Evolutionary conservation across 257 asterid genomes (phyloP).

Genomic region (Orobanche coerulescens): DNA sequence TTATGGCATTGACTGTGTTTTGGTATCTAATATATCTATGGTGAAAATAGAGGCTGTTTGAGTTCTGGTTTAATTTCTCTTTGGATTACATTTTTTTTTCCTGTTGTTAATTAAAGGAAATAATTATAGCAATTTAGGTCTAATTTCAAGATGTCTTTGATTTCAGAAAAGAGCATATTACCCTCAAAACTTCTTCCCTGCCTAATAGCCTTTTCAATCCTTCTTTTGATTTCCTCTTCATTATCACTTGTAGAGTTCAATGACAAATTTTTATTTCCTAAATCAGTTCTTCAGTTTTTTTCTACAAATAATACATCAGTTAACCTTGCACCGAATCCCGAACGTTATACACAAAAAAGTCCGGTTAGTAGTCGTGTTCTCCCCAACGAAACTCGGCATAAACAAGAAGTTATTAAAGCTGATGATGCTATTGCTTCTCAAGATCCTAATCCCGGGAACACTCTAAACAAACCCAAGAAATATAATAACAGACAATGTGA

Average conservation of each 20-base stretch:
- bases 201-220: slow-evolving; percentile 42
- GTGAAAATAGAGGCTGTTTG: slow-evolving; percentile 4
- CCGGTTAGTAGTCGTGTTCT: slow-evolving; percentile 11
- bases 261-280: slow-evolving; percentile 29
- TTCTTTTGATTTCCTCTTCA: slow-evolving; percentile 48
- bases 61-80: slow-evolving; percentile 16
- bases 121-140: not conserved
- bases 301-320: slow-evolving; percentile 29
- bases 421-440: slow-evolving; percentile 14
- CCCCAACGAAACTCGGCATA: slow-evolving; percentile 14
- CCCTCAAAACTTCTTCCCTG: slow-evolving; percentile 55
- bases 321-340: not conserved
- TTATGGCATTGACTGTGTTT: not conserved
- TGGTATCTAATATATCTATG: not conserved
- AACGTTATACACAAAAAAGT: slow-evolving; percentile 8
- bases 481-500: slow-evolving; percentile 26
- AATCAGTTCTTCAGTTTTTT: slow-evolving; percentile 33
- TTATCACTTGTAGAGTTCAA: slow-evolving; percentile 40
- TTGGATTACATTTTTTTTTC: not conserved
- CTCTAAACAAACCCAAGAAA: slow-evolving; percentile 17
- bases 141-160: slow-evolving; percentile 29
- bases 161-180: slow-evolving; percentile 43
- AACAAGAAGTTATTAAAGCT: slow-evolving; percentile 7
- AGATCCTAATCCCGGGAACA: slow-evolving; percentile 1
- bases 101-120: not conserved